Base-by-base conservation (phyloP, 1,139 yeast genomes). In the Citeromyces hawaiiensis region DNA sequence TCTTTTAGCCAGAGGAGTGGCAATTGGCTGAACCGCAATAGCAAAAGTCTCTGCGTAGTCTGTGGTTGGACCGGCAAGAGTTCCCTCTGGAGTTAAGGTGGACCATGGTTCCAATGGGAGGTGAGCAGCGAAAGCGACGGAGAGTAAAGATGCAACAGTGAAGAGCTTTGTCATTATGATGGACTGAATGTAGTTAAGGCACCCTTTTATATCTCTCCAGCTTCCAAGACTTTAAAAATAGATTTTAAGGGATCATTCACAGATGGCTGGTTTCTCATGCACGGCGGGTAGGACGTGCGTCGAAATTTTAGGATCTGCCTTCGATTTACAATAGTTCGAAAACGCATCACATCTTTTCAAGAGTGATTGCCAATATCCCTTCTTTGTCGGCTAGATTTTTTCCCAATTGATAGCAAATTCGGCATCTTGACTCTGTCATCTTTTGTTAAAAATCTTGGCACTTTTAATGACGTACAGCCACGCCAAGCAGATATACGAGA, bases 41-140 rank as follows among this genome's bases (percentile, higher is more conserved):
- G 88, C 91, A 53, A 81, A 81, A 39, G 70, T 64, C 40, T 64
- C 60, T 23, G 72, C 47, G 63, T 76, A 76, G 53, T 76, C 77
- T 37, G 86, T 76, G 39, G 67, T 46, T 46, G 78, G 83, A 52
- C 79, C 80, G 32, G 73, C 46, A 44, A 72, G 71, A 8, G 13
- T 35, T 33, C 66, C 69, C 37, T 63, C 48, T 49, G 88, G 87
- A 37, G 85, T 78, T 58, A 79, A 66, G 41, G 86, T 75, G 32
- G 85, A 66, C 76, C 83, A 77, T 51, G 88, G 80, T 48, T 75
- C 81, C 44, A 82, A 57, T 57, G 86, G 80, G 59, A 75, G 70
- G 56, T 70, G 65, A 52, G 85, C 78, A 54, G 88, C 74, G 55
- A 30, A 6, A 9, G 34, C 15, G 10, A 16, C 17, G 7, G 17